A percentile compares a stretch with the other conserved stretches of the same genome.
These are phyloP conservation scores for Amborella trichopoda DNA, from an alignment of 164 flowering plant genomes.

Conservation along the genomic window DNA sequence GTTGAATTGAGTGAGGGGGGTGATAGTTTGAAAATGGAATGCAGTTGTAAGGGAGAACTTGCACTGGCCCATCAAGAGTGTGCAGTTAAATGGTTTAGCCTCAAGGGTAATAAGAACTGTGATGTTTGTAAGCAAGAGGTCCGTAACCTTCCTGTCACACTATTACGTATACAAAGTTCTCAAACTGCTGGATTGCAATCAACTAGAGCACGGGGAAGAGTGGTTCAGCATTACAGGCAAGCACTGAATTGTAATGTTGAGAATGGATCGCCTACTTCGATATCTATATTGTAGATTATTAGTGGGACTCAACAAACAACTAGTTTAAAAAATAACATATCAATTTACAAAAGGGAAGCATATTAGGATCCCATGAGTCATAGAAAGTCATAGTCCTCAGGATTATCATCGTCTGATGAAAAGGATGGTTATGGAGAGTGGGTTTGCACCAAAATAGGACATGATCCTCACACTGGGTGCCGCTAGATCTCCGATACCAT, in stretches of 20 bases:
- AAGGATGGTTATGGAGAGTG: too few species aligned
- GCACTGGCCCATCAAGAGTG: conserved; percentile 93
- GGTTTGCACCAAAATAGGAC: too few species aligned
- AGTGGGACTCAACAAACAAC: too few species aligned
- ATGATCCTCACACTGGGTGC: too few species aligned
- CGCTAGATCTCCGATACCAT: too few species aligned
- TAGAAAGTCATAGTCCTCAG: too few species aligned
- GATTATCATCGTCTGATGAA: too few species aligned
- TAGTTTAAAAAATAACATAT: too few species aligned
- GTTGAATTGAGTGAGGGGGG: conserved; percentile 85
- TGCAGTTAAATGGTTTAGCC: conserved; percentile 94
- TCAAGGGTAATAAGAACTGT: conserved; percentile 89
- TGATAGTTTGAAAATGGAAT: conserved; percentile 85
- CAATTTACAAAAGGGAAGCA: too few species aligned
- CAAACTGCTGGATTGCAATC: conserved; percentile 14
- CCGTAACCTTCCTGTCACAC: conserved; percentile 72
- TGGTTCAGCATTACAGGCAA: conserved; percentile 53
- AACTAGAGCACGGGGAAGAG: conserved; percentile 16
- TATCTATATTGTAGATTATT: too few species aligned
- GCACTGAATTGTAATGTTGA: too few species aligned
- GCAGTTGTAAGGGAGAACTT: conserved; percentile 97
- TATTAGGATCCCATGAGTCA: too few species aligned
- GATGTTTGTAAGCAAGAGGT: conserved; percentile 93
- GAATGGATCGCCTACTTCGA: background rate
- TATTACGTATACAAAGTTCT: conserved; percentile 54